Base-by-base conservation (phyloP, 176 grass and related monocot species). In the Hordeum marinum region DNA sequence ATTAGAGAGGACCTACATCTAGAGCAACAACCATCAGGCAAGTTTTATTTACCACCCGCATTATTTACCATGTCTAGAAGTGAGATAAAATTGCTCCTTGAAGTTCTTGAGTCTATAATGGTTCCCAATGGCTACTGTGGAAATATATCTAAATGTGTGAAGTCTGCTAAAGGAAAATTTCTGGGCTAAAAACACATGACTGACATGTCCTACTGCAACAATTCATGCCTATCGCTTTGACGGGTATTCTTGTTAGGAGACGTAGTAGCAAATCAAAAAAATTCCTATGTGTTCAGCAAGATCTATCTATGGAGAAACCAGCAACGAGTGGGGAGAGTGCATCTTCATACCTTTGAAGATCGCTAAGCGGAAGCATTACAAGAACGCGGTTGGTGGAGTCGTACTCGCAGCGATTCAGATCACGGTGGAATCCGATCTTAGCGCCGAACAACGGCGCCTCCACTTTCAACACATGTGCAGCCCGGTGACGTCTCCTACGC, bases 221-320 rank as follows among this genome's bases (percentile, higher is more conserved):
- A 27, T 39, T 80, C 0, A 80, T 80, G 78, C 78, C 5, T 12
- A 80, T 67, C 3, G 41, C 62, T 13, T 65, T 67, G 62, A 80
- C 59, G 34, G 75, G 75, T 78, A 60, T 78, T 40, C 54, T 78
- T 40, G n/a, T n/a, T n/a, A n/a, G n/a, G n/a, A n/a, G n/a, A n/a
- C n/a, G n/a, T n/a, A n/a, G n/a, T n/a, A n/a, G n/a, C n/a, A n/a
- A n/a, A n/a, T n/a, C n/a, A n/a, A n/a, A n/a, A n/a, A n/a, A n/a
- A n/a, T n/a, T n/a, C n/a, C n/a, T n/a, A n/a, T n/a, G n/a, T n/a
- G n/a, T n/a, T n/a, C n/a, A n/a, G n/a, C n/a, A n/a, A n/a, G n/a
- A n/a, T n/a, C n/a, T n/a, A n/a, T n/a, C n/a, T n/a, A n/a, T n/a
- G n/a, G n/a, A n/a, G n/a, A n/a, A n/a, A n/a, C n/a, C n/a, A n/a